A percentile compares a stretch with the other conserved stretches of the same genome.
phyloP scores from a whole-genome alignment of 148 eudicot species.

The Rhododendron williamsianum region DNA sequence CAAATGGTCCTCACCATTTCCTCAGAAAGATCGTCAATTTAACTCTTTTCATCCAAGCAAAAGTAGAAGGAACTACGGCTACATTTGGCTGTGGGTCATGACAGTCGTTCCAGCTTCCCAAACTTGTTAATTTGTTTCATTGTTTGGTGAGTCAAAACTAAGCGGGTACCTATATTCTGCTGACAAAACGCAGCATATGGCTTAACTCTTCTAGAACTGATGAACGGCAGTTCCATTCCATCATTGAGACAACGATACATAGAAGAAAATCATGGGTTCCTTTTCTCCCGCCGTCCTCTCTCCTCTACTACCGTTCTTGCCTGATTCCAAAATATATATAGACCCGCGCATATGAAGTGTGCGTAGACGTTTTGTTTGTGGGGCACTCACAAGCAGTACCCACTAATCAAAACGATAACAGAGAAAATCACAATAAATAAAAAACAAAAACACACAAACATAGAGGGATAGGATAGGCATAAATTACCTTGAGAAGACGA shows the following conservation, averaged over 20 bases:
- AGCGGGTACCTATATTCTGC: background rate
- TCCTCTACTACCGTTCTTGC: background rate
- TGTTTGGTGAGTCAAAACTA: background rate
- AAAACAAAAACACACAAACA: background rate
- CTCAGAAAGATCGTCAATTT: background rate
- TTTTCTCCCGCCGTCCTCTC: background rate
- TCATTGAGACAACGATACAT: background rate
- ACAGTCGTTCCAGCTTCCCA: background rate
- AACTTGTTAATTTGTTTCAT: background rate
- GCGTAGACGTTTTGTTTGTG: background rate
- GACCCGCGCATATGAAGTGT: background rate
- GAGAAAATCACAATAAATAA: background rate
- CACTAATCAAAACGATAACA: background rate
- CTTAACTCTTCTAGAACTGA: background rate
- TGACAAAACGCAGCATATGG: background rate
- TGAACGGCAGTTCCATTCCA: background rate
- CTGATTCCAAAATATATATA: background rate
- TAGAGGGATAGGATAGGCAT: background rate
- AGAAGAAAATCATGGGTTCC: background rate
- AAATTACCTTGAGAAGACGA: constrained; percentile 56
- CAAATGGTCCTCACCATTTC: background rate
- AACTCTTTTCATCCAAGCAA: background rate
- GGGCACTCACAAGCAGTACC: background rate
- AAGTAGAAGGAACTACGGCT: background rate
- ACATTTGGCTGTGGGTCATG: background rate